These are phyloP conservation scores for Pythium pyrilobum DNA, from an alignment of 352 stramenopile species.

Conservation along the genomic window DNA sequence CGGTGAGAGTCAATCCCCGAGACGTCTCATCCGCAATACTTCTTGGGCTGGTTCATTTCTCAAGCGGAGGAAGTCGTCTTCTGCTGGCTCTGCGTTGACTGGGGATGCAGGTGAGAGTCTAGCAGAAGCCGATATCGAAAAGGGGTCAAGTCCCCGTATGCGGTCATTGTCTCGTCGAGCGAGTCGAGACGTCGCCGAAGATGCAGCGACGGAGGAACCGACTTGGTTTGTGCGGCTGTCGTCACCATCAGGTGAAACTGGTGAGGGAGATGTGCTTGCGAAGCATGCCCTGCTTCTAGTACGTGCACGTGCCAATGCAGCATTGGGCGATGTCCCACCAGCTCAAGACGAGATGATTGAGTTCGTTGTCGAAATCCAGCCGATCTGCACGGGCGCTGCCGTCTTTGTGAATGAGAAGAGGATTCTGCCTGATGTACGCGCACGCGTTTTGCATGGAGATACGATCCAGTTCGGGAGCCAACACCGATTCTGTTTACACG, in stretches of 20 bases:
- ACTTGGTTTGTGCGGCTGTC: conserved; percentile 7
- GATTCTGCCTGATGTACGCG: neutral
- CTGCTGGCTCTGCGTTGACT: neutral
- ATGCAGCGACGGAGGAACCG: conserved; percentile 1
- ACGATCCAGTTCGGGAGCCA: conserved; percentile 5
- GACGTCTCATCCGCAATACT: neutral
- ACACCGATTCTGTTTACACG: conserved; percentile 16
- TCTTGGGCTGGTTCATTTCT: conserved; percentile 20
- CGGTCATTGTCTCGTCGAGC: neutral
- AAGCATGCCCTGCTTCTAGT: conserved; percentile 10
- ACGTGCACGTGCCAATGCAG: neutral
- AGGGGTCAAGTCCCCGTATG: neutral
- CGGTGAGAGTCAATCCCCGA: neutral
- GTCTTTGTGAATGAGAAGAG: conserved; percentile 15
- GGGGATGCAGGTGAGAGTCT: neutral
- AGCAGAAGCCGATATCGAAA: neutral
- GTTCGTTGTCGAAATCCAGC: conserved; percentile 17
- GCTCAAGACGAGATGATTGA: conserved; percentile 5
- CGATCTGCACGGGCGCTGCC: neutral
- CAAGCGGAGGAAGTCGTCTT: conserved; percentile 19
- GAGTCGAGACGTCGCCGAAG: neutral
- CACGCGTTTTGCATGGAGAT: conserved; percentile 14
- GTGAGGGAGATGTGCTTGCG: neutral
- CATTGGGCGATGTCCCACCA: neutral
- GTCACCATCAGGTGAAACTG: neutral